phyloP scores from a whole-genome alignment of 768 basidiomycete genomes.

The Vararia minispora region DNA sequence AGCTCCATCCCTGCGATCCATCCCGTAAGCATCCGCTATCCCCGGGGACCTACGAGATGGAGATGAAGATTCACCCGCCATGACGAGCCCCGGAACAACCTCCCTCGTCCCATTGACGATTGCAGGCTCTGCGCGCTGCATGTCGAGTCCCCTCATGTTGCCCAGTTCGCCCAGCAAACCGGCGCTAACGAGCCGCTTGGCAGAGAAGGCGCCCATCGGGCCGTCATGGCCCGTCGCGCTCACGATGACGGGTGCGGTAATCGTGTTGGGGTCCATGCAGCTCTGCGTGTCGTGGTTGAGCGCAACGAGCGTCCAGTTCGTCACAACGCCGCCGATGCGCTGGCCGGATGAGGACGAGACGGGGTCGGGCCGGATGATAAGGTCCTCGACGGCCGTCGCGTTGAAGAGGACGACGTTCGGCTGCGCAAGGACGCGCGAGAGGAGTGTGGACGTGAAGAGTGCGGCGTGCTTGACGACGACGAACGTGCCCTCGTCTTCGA shows the following conservation, averaged over 20 bases:
- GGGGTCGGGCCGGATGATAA: conserved; percentile 51
- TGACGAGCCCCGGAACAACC: conserved; percentile 62
- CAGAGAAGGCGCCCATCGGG: conserved; percentile 73
- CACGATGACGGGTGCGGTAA: conserved; percentile 67
- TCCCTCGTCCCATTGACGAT: conserved; percentile 71
- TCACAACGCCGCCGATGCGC: conserved; percentile 42
- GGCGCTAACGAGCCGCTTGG: conserved; percentile 66
- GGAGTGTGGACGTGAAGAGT: conserved; percentile 66
- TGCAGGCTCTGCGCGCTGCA: conserved; percentile 75
- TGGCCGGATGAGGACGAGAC: too few relatives aligned
- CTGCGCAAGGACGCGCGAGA: conserved; percentile 58
- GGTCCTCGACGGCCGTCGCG: conserved; percentile 73
- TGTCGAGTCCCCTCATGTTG: conserved; percentile 72
- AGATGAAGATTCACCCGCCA: conserved; percentile 41
- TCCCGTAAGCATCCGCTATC: too few relatives aligned
- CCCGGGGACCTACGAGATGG: too few relatives aligned
- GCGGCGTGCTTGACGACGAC: conserved; percentile 79
- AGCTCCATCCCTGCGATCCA: conserved; percentile 79
- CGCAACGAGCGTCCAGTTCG: conserved; percentile 40
- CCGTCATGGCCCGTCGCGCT: conserved; percentile 72
- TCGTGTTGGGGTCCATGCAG: conserved; percentile 59
- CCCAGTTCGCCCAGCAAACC: conserved; percentile 67
- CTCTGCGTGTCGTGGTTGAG: conserved; percentile 67
- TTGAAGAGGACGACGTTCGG: conserved; percentile 70
- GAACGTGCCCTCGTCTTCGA: conserved; percentile 68